These are phyloP conservation scores for Candida pini DNA, from an alignment of 805 yeast genomes.

Conservation along the genomic window DNA sequence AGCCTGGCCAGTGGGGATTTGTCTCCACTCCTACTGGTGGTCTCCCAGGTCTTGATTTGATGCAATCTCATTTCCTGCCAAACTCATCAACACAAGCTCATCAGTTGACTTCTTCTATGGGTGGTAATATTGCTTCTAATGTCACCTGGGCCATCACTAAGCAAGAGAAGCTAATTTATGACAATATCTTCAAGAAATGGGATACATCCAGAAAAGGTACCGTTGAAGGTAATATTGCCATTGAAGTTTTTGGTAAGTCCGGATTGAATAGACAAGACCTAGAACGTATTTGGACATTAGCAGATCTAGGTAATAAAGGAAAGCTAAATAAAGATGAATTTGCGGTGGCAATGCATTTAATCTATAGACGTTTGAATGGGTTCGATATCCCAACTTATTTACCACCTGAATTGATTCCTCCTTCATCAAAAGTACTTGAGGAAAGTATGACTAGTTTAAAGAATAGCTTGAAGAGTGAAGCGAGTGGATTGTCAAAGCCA, in stretches of 20 bases:
- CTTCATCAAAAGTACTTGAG: conserved; percentile 69
- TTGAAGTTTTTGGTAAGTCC: conserved; percentile 82
- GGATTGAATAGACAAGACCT: conserved; percentile 82
- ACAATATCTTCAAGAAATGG: conserved; percentile 84
- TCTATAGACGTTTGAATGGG: conserved; percentile 86
- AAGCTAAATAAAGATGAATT: conserved; percentile 84
- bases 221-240: conserved; percentile 76
- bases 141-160: conserved; percentile 81
- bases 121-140: conserved; percentile 35
- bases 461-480: conserved; percentile 44
- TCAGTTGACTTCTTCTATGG: conserved; percentile 26
- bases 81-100: conserved; percentile 28
- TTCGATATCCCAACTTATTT: conserved; percentile 73
- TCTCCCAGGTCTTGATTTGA: conserved; percentile 61
- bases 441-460: conserved; percentile 69
- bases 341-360: conserved; percentile 95
- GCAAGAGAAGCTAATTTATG: conserved; percentile 82
- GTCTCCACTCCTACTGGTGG: conserved; percentile 65
- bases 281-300: conserved; percentile 86
- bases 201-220: conserved; percentile 63
- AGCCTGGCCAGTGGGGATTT: conserved; percentile 79
- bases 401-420: conserved; percentile 89
- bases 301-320: conserved; percentile 80
- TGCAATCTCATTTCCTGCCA: conserved; percentile 66
- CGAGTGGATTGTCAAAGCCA: conserved; percentile 21